These are phyloP conservation scores for Colletotrichum chlorophyti DNA, from an alignment of 2,329 filamentous ascomycete genomes.

Conservation along the genomic window DNA sequence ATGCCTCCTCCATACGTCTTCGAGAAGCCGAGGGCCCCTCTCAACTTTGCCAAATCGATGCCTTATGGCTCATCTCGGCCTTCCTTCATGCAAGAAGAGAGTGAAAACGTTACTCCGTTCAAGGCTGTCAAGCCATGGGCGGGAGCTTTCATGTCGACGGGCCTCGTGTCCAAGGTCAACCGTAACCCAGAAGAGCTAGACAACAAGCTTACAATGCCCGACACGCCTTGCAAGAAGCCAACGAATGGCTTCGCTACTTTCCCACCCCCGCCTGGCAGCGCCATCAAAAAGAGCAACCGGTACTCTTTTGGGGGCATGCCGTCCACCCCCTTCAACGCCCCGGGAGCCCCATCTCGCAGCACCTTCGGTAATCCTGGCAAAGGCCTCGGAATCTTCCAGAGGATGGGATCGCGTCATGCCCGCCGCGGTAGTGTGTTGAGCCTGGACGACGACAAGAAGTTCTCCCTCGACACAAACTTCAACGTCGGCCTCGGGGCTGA, in stretches of 20 bases:
- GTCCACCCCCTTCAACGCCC: slow-evolving; percentile 80
- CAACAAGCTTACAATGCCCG: slow-evolving; percentile 77
- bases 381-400: slow-evolving; percentile 72
- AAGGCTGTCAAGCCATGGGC: slow-evolving; percentile 79
- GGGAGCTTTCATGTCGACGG: slow-evolving; percentile 91
- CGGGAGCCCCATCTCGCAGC: slow-evolving; percentile 53
- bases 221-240: slow-evolving; percentile 95
- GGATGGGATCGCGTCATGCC: slow-evolving; percentile 52
- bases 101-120: slow-evolving; percentile 49
- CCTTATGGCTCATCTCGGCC: slow-evolving; percentile 61
- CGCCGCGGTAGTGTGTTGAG: slow-evolving; percentile 78
- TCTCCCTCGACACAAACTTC: slow-evolving; percentile 54
- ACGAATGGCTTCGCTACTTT: slow-evolving; percentile 72
- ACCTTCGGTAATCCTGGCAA: slow-evolving; percentile 63
- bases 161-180: slow-evolving; percentile 93
- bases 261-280: slow-evolving; percentile 64
- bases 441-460: slow-evolving; percentile 75
- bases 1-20: slow-evolving; percentile 60
- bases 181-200: slow-evolving; percentile 73
- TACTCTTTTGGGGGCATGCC: slow-evolving; percentile 76
- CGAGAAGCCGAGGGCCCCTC: slow-evolving; percentile 55
- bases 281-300: slow-evolving; percentile 69
- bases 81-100: slow-evolving; percentile 33
- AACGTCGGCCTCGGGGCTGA: slow-evolving; percentile 48
- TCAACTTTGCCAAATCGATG: slow-evolving; percentile 77